Evolutionary conservation across 768 basidiomycete species (phyloP).

Genomic region (Tulasnella sp.): DNA sequence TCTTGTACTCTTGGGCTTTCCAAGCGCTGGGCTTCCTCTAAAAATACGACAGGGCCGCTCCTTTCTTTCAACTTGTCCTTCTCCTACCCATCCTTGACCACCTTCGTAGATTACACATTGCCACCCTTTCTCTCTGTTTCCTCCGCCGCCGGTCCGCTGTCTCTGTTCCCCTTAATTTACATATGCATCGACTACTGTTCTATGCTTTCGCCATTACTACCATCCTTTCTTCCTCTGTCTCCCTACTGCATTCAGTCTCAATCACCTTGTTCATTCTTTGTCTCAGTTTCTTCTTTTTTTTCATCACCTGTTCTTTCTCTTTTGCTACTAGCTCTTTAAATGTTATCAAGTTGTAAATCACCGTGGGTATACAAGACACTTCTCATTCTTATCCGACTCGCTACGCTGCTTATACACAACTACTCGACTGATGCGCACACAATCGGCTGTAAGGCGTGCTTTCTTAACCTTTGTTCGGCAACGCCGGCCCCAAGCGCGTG

Average conservation of each 20-base stretch:
- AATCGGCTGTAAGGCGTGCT: background rate
- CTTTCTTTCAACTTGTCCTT: background rate
- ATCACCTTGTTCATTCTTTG: background rate
- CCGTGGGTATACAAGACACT: background rate
- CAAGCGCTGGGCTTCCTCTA: background rate
- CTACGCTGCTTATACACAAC: background rate
- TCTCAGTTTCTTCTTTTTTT: background rate
- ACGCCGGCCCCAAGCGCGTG: background rate
- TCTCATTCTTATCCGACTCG: background rate
- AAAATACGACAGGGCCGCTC: conserved; percentile 1
- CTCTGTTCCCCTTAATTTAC: background rate
- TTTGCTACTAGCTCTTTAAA: background rate
- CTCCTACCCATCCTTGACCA: background rate
- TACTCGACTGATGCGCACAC: background rate
- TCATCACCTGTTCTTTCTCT: background rate
- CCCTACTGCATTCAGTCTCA: background rate
- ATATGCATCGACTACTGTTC: background rate
- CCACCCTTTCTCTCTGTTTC: background rate
- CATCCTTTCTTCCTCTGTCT: background rate
- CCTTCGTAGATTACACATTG: background rate
- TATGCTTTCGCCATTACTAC: background rate
- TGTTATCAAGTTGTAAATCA: conserved; percentile 6
- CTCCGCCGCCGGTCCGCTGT: background rate
- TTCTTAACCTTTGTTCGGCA: background rate
- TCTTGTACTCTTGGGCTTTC: background rate